These are phyloP conservation scores for Orobanche coerulescens DNA, from an alignment of 257 asterid genomes.

Conservation along the genomic window DNA sequence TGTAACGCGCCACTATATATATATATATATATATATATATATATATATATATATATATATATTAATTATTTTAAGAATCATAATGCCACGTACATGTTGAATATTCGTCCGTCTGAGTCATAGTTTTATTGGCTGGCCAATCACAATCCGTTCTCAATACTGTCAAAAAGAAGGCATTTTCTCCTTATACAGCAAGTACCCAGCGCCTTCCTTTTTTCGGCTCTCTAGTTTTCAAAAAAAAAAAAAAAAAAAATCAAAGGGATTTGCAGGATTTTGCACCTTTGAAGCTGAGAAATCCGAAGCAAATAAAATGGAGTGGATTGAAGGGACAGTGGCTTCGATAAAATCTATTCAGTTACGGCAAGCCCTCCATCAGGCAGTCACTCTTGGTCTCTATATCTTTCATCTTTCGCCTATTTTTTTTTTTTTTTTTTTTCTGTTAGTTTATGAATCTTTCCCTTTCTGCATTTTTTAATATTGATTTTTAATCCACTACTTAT, in stretches of 20 bases:
- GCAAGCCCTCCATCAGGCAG: conserved; percentile 40
- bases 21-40: too few species aligned
- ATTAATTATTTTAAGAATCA: too few species aligned
- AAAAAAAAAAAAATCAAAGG: not conserved
- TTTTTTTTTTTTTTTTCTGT: too few species aligned
- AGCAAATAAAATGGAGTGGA: conserved; percentile 46
- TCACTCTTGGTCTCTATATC: conserved; percentile 50
- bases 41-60: too few species aligned
- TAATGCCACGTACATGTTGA: conserved; percentile 23
- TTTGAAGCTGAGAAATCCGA: conserved; percentile 10
- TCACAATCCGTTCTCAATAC: conserved; percentile 17
- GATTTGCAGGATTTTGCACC: conserved; percentile 4
- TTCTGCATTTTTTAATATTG: too few species aligned
- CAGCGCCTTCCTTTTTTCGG: not conserved
- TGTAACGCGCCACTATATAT: too few species aligned
- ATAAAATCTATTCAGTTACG: conserved; percentile 45
- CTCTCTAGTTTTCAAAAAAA: not conserved
- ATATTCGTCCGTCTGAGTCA: conserved; percentile 1
- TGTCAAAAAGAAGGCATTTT: conserved; percentile 29
- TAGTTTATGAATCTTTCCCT: too few species aligned
- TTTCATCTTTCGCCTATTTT: too few species aligned
- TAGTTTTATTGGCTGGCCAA: conserved; percentile 30
- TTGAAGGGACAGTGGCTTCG: conserved; percentile 31
- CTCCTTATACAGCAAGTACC: not conserved
- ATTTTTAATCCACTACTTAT: not conserved